Conservation (phyloP, 2,329 filamentous ascomycete species). For the Stagonosporopsis chrysanthemi region DNA sequence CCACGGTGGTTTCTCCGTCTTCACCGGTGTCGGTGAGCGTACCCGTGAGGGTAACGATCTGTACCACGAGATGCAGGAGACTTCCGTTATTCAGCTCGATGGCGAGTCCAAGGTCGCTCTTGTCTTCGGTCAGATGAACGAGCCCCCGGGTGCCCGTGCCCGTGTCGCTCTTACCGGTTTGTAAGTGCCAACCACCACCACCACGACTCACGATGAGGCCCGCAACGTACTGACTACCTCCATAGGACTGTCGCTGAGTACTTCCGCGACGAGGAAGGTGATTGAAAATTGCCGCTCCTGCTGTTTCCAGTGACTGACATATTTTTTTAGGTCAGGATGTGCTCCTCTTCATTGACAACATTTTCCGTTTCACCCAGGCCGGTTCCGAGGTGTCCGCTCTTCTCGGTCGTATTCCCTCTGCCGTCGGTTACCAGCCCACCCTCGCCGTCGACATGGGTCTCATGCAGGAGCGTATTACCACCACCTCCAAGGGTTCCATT, state of each 20-base stretch:
- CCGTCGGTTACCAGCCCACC: conserved; percentile 86
- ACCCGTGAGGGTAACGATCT: conserved; percentile 99
- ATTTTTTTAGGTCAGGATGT: conserved; percentile 76
- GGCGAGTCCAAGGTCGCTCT: conserved; percentile 99
- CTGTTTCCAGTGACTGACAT: conserved; percentile 65
- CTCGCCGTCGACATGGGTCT: conserved; percentile 47
- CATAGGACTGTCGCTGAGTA: conserved; percentile 60
- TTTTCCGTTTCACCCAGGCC: conserved; percentile 99
- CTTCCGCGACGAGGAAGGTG: conserved; percentile 77
- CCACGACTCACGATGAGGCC: no score
- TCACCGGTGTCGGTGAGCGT: conserved; percentile 99
- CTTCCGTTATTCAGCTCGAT: conserved; percentile 98
- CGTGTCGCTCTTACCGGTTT: conserved; percentile 96
- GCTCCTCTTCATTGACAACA: conserved; percentile 99
- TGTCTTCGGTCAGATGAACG: conserved; percentile 99
- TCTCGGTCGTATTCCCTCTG: conserved; percentile 99
- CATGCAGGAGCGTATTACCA: conserved; percentile 99
- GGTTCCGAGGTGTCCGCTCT: conserved; percentile 99
- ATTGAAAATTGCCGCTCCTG: neutral
- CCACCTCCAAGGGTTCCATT: conserved; percentile 99
- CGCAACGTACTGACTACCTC: neutral
- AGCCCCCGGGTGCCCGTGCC: conserved; percentile 98
- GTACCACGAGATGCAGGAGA: conserved; percentile 99
- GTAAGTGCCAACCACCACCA: neutral
- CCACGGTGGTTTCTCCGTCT: conserved; percentile 99